Evolutionary conservation across 1,284 basidiomycete species (phyloP).

Genomic region (Wolfiporia cocos): DNA sequence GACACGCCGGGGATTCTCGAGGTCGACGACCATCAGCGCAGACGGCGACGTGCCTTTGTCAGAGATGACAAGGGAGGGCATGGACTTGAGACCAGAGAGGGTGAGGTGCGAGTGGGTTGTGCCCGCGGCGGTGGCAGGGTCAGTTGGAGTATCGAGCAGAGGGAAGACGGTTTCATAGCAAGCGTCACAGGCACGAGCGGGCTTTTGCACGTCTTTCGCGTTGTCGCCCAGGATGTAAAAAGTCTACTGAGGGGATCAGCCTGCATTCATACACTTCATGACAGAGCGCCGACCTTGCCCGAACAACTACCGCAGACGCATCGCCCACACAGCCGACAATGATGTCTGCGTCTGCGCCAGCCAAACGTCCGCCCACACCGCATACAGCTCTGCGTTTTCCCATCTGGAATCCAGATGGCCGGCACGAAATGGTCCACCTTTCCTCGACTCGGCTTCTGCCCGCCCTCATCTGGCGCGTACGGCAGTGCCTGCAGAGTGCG

Average conservation of each 20-base stretch:
- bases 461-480: slow-evolving; percentile 48
- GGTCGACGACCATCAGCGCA: slow-evolving; percentile 37
- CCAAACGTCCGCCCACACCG: slow-evolving; percentile 75
- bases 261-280: too few species aligned
- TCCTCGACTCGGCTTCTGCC: slow-evolving; percentile 35
- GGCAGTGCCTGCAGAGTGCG: slow-evolving; percentile 69
- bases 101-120: slow-evolving; percentile 31
- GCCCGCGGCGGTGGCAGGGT: slow-evolving; percentile 14
- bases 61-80: slow-evolving; percentile 45
- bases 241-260: slow-evolving; percentile 47
- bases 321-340: slow-evolving; percentile 85
- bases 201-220: slow-evolving; percentile 42
- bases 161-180: slow-evolving; percentile 87
- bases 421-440: slow-evolving; percentile 86
- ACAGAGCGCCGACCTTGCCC: slow-evolving; percentile 46
- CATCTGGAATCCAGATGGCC: slow-evolving; percentile 90
- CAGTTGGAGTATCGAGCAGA: slow-evolving; percentile 36
- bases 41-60: slow-evolving; percentile 24
- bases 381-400: slow-evolving; percentile 77
- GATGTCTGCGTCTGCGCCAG: slow-evolving; percentile 80
- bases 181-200: slow-evolving; percentile 77
- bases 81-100: slow-evolving; percentile 40
- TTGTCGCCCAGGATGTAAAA: slow-evolving; percentile 68
- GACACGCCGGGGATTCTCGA: slow-evolving; percentile 22
- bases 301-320: slow-evolving; percentile 85